Evolutionary conservation across 352 stramenopile genomes (phyloP), one percentile per base, ranked within the genome.

Genomic region (Phytophthora syringae): DNA sequence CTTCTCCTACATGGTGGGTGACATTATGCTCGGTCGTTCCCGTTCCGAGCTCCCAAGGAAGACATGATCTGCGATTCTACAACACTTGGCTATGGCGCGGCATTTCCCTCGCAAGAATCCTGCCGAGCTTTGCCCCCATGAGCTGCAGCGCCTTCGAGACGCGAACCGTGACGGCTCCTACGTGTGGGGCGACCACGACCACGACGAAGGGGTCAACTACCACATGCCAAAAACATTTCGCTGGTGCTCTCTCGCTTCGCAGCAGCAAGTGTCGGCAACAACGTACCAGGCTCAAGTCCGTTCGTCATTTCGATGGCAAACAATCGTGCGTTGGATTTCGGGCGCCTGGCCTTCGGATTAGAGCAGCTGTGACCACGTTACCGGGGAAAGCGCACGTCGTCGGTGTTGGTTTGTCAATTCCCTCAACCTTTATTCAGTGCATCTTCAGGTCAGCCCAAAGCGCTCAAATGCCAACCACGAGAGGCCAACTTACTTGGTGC

Each of bases 261-360:
- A 13, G 32, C 51, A 11, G 50, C 42, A n/a, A 63, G 10, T 18
- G 71, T 74, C 15, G 22, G n/a, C 12, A 42, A 21, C 18, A 18
- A 40, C 34, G 22, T 2, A 27, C 12, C 5, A 13, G n/a, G 47
- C 32, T n/a, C 60, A 15, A 70, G 63, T 39, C 67, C 72, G 15
- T 74, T 80, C 47, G 52, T 79, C 11, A 37, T 83, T n/a, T 76
- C 74, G 9, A 67, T 86, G 42, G 72, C 77, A 10, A 86, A 86
- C 51, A 84, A 86, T 49, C 65, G 82, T 44, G 49, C 64, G 0
- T 59, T 86, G 52, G 72, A 82, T 47, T 80, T 76, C 30, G 72
- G 74, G 18, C 70, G 68, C 13, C 52, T 49, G n/a, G 77, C 74
- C 7, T 79, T 86, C 34, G 68, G 79, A 12, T 21, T 54, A 15